Base-by-base conservation (phyloP, 768 basidiomycete genomes). In the Leccinum sublutescens region DNA sequence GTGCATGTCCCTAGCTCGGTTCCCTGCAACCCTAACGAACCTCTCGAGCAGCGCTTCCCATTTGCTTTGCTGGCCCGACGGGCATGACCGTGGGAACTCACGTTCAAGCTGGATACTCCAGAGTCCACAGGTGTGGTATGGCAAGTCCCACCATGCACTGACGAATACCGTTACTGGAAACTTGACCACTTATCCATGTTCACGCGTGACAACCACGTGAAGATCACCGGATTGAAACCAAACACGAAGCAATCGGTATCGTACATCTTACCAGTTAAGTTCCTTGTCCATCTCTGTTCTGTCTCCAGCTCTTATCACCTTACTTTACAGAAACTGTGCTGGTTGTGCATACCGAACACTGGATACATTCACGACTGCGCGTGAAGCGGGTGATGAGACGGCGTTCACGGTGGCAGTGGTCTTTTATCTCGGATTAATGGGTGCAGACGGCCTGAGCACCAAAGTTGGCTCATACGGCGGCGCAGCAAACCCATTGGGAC, bases 391-490 rank as follows among this genome's bases (percentile, higher is more conserved):
- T 3, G 62, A 67, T 19, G 62, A 67, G 1, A 45, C 55, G 2
- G 23, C 65, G 1, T 71, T 71, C 53, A 55, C 64, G n/a, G 21
- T 71, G 8, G 69, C 69, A 15, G 64, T 71, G 31, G 61, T 66
- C 34, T 17, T 69, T 3, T 67, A 71, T 60, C 70, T 71, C n/a
- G 70, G 70, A 29, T 64, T 71, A 29, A 71, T 71, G 69, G 69
- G 70, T 31, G 58, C 61, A 1, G 67, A 71, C 11, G 69, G 69
- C 10, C 66, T 71, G 43, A 67, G 69, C 52, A 71, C 70, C n/a
- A 63, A 62, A 11, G 69, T 71, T 11, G 69, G 70, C 2, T 70
- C 69, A 33, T 61, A 53, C 1, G 66, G 69, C 14, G 60, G 50
- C 7, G 60, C 69, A 31, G 62, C 55, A n/a, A 64, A 63, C 49